phyloP scores from a whole-genome alignment of 164 flowering plant species.

The Saururus chinensis region DNA sequence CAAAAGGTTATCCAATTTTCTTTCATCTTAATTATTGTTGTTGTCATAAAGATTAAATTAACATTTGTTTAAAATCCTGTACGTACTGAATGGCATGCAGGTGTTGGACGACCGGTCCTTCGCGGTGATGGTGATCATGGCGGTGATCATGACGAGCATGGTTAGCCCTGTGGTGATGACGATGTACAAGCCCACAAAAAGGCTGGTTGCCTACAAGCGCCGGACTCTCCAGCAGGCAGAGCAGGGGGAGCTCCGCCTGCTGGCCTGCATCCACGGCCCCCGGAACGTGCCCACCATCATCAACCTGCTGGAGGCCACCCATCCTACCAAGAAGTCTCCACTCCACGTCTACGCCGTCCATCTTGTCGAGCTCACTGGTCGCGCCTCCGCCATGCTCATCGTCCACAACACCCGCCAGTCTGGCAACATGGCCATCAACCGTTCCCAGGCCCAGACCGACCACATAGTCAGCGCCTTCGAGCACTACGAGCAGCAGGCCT shows the following conservation, averaged over 20 bases:
- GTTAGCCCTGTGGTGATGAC: conserved; percentile 7
- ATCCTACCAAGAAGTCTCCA: conserved; percentile 16
- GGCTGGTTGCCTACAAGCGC: conserved; percentile 12
- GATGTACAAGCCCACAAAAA: conserved; percentile 10
- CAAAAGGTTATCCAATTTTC: too few species aligned
- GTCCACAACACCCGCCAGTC: conserved; percentile 8
- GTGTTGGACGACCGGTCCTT: conserved; percentile 10
- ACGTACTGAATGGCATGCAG: too few species aligned
- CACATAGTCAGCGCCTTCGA: conserved; percentile 15
- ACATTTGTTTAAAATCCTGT: too few species aligned
- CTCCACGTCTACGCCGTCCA: conserved; percentile 13
- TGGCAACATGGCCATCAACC: not conserved
- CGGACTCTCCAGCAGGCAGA: conserved; percentile 15
- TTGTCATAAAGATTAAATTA: too few species aligned
- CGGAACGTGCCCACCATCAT: conserved; percentile 18
- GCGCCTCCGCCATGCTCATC: conserved; percentile 13
- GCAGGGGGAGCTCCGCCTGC: conserved; percentile 10
- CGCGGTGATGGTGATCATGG: conserved; percentile 11
- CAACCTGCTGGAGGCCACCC: conserved; percentile 18
- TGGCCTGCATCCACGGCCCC: conserved; percentile 19
- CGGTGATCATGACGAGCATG: conserved; percentile 10
- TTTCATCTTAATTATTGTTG: too few species aligned
- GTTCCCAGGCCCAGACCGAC: conserved; percentile 10
- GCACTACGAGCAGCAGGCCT: conserved; percentile 10
- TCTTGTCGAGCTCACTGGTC: conserved; percentile 21